Base-by-base conservation (phyloP, 2,329 filamentous ascomycete genomes). In the Fusarium sp. region DNA sequence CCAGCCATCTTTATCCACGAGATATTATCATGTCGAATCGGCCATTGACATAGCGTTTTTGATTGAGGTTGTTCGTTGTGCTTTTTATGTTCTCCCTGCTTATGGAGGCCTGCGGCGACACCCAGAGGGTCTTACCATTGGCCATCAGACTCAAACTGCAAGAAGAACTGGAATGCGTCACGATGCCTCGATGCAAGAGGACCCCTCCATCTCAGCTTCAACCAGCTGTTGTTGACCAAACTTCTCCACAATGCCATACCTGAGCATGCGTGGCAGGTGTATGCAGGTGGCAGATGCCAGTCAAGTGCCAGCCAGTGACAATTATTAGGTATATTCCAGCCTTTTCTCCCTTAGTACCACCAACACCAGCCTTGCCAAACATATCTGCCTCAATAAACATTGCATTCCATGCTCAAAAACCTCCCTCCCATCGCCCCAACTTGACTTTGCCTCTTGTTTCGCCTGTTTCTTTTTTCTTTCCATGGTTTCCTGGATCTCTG, bases 141-240 rank as follows among this genome's bases (percentile, higher is more conserved):
- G 57, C 26, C 35, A 21, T 44, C 42, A 44, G 35, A 37, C 54
- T 50, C 33, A 33, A 55, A 57, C 33, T 23, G 33, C 58, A 66
- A 63, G 21, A 44, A 35, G 52, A 54, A 55, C 65, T 76, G 75
- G 75, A 77, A 77, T 77, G 75, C 68, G 71, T 65, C 66, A 52
- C 61, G 52, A 75, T 71, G 71, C 58, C 58, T 63, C 44, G 37
- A 55, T 54, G 48, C 35, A 50, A 50, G 37, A 42, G 49, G 53
- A 52, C 52, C 59, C 53, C 50, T 65, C 56, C 58, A 58, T 58
- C 35, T 58, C 63, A 58, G 63, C 37, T 52, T 43, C 41, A 44
- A 23, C 41, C 68, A 62, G 68, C 43, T 67, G 44, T 54, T 24
- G 53, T 61, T 52, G 50, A 60, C 31, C 49, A 63, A 55, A 59